A percentile compares a stretch with the other conserved stretches of the same genome.
phyloP scores from a whole-genome alignment of 2,329 filamentous ascomycete genomes.

The Colletotrichum sp. region DNA sequence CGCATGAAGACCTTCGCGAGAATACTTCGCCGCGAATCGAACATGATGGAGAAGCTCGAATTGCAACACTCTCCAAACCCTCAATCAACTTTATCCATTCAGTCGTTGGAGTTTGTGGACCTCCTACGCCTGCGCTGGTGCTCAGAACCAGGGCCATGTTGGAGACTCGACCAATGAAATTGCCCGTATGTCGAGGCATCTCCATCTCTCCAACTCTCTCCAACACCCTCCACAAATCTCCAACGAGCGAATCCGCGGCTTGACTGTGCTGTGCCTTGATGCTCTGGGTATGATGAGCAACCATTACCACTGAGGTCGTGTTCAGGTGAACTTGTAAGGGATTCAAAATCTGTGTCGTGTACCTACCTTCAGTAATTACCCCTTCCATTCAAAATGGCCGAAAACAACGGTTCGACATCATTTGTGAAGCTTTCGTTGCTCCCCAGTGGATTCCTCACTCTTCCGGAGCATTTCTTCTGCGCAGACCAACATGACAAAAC shows the following conservation, averaged over 20 bases:
- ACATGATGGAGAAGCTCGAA: neutral
- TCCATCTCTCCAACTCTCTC: neutral
- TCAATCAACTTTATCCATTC: neutral
- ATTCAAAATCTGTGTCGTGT: neutral
- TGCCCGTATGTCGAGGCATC: neutral
- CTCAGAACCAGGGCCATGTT: neutral
- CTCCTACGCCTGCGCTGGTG: neutral
- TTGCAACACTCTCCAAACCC: neutral
- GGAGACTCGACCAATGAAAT: neutral
- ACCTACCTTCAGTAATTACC: accelerated
- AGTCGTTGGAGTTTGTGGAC: neutral
- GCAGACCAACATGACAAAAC: neutral
- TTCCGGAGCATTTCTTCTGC: neutral
- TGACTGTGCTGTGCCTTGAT: neutral
- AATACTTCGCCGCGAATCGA: neutral
- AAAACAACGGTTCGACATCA: neutral
- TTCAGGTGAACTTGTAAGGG: neutral
- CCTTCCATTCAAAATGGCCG: neutral
- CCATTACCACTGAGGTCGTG: neutral
- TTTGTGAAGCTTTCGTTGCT: neutral
- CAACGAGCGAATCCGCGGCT: neutral
- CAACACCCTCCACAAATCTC: neutral
- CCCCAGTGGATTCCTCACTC: neutral
- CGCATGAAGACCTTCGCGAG: neutral
- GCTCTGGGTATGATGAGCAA: neutral